Evolutionary conservation across 139 green algal genomes (phyloP), one percentile per base, ranked within the genome.

Genomic region (Chlamydomonas sp.): DNA sequence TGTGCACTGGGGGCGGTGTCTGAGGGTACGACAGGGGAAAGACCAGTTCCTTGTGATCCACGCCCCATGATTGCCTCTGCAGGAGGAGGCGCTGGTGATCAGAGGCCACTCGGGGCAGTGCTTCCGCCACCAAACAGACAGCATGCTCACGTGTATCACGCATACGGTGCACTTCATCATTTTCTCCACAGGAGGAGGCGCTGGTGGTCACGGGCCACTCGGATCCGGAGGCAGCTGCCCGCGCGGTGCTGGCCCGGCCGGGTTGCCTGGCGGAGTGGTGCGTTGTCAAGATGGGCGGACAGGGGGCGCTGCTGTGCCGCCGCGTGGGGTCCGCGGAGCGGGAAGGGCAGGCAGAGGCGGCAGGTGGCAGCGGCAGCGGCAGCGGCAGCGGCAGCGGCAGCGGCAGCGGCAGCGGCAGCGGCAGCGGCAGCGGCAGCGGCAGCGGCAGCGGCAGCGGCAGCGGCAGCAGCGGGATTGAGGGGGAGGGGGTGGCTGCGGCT

Each of bases 271-370:
- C 96, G 0, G 66, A 94, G 79, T 97, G 97, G 96, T 94, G 90
- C 63, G 90, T 98, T 12, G 92, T 99, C 71, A 99, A 99, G 94
- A 87, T 92, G 72, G 97, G 97, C 0, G 85, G 75, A 0, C 63
- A 90, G 58, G 97, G 97, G 4, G 95, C 97, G 4, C 14, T 98
- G 77, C 91, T 98, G 86, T 79, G 71, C 20, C 31, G 31, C 31
- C 31, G 31, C 31, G 31, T 49, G 31, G 31, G 31, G 31, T 49
- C 31, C 31, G 31, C 31, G 31, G 61, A 63, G 16, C 90, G 88
- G 20, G 10, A 61, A 49, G 68, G 60, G 12, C 5, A 15, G 15
- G 15, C 15, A 49, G 59, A 17, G 3, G 60, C 71, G 69, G 72
- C 59, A 17, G 9, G 20, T 1, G 78, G 66, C 57, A 90, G 85